Conservation (phyloP, 163 green algal genomes). For the Chlorella variabilis region DNA sequence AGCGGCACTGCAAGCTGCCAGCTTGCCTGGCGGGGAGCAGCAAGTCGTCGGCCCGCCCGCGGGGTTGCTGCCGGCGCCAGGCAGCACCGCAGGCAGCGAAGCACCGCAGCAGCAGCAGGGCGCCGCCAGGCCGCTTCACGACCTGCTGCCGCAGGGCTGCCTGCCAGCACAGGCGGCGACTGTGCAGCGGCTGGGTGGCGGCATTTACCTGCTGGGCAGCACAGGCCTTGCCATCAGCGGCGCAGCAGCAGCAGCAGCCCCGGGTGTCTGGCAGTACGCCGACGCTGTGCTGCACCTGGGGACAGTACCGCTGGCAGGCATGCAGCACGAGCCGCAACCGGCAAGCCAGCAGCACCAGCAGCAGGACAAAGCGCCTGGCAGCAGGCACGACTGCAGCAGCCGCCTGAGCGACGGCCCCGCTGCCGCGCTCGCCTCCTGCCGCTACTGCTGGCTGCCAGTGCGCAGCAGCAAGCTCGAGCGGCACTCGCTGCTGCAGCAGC, state of each 20-base stretch:
- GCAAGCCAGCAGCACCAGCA: not conserved
- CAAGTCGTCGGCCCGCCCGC: not conserved
- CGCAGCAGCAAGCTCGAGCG: conserved; percentile 64
- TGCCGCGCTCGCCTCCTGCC: not conserved
- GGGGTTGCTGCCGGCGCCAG: not conserved
- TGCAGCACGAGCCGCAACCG: conserved; percentile 21
- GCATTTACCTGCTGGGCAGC: conserved; percentile 53
- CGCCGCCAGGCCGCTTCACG: not conserved
- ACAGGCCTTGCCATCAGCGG: conserved; percentile 60
- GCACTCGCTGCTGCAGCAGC: conserved; percentile 50
- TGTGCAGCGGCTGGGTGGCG: conserved; percentile 10
- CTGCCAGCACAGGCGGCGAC: not conserved
- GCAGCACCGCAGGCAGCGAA: not conserved
- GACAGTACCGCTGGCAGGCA: not conserved
- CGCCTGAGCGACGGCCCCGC: not conserved
- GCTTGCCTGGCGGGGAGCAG: too few species aligned
- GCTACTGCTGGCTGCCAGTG: conserved; percentile 71
- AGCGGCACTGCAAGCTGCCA: too few species aligned
- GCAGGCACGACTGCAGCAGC: not conserved
- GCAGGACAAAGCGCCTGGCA: not conserved
- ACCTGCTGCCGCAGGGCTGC: conserved; percentile 43
- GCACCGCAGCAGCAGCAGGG: not conserved
- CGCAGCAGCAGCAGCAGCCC: conserved; percentile 36
- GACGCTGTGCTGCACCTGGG: conserved; percentile 65
- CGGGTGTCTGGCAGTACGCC: conserved; percentile 58